phyloP scores from a whole-genome alignment of 192 early-diverging fungal genomes.

The Kappamyces sp. region DNA sequence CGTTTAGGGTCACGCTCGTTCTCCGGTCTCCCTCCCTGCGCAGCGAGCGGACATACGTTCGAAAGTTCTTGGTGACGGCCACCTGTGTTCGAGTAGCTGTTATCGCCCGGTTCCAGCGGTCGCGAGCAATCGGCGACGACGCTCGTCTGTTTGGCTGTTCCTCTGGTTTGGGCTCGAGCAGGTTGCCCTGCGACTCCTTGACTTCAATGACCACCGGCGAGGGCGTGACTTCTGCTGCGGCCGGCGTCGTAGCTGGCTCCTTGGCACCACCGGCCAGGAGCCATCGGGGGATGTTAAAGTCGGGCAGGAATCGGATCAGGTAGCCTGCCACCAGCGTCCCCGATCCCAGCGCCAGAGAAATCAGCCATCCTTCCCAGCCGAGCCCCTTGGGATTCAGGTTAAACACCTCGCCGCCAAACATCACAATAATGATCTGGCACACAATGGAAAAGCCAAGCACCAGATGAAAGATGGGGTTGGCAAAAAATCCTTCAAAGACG shows the following conservation, averaged over 20 bases:
- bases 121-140: neutral
- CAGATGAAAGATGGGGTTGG: slow-evolving; percentile 72
- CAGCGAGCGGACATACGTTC: too few species aligned
- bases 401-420: slow-evolving; percentile 86
- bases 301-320: slow-evolving; percentile 80
- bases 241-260: neutral
- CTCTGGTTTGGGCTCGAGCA: neutral
- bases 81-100: neutral
- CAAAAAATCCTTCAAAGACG: slow-evolving; percentile 72
- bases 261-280: neutral
- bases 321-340: slow-evolving; percentile 79
- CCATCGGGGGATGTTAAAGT: slow-evolving; percentile 23
- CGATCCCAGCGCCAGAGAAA: slow-evolving; percentile 73
- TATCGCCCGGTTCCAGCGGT: slow-evolving; percentile 10
- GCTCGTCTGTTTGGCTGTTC: neutral
- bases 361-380: slow-evolving; percentile 69
- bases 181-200: neutral
- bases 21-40: too few species aligned
- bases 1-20: too few species aligned
- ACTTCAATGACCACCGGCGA: neutral
- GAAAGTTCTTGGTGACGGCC: neutral
- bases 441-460: slow-evolving; percentile 72
- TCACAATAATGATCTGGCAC: slow-evolving; percentile 80
- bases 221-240: neutral
- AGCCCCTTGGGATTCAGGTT: slow-evolving; percentile 54